Evolutionary conservation across 2,329 filamentous ascomycete species (phyloP).

Genomic region (Calonectria montana): DNA sequence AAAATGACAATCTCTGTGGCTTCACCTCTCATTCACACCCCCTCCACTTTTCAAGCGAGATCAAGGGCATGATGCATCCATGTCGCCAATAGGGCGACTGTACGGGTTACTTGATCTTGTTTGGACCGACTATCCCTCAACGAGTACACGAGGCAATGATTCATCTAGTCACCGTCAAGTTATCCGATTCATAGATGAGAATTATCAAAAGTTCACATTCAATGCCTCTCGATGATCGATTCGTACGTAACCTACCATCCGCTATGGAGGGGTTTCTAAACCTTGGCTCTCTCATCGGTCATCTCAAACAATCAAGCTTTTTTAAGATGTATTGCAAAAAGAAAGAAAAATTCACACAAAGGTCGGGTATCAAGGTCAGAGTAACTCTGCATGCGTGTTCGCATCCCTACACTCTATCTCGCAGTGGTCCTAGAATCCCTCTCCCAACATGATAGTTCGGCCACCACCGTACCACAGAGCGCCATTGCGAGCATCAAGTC

Average conservation of each 20-base stretch:
- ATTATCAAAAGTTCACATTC: background rate
- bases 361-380: too few relatives aligned
- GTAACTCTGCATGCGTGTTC: too few relatives aligned
- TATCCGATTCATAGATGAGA: background rate
- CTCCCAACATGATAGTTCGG: constrained; percentile 72
- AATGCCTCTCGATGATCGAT: background rate
- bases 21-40: constrained; percentile 25
- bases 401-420: background rate
- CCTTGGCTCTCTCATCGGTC: too few relatives aligned
- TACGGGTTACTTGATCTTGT: background rate
- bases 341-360: too few relatives aligned
- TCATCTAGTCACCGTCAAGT: background rate
- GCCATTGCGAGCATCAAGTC: constrained; percentile 80
- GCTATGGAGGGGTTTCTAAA: too few relatives aligned
- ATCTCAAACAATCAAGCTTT: too few relatives aligned
- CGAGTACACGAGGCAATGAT: background rate
- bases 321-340: too few relatives aligned
- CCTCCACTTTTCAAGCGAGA: background rate
- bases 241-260: too few relatives aligned
- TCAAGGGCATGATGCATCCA: background rate
- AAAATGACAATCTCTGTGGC: constrained; percentile 42
- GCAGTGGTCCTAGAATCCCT: constrained; percentile 63
- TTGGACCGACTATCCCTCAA: background rate
- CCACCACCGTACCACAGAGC: constrained; percentile 90
- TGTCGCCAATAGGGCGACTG: background rate